phyloP scores from a whole-genome alignment of 345 rosid species.

The Bruguiera parviflora region DNA sequence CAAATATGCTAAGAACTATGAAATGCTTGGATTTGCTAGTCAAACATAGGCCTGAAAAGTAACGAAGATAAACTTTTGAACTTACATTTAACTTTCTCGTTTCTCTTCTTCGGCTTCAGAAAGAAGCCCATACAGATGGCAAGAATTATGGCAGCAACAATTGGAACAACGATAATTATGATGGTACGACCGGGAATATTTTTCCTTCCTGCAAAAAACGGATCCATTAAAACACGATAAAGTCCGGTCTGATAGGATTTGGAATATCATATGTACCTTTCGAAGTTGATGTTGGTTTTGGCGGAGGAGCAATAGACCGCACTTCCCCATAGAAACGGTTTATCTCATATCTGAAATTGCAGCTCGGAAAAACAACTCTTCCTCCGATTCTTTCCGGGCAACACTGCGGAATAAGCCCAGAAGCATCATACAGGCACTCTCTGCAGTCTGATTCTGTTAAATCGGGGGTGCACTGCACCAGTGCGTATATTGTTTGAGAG shows the following conservation, averaged over 20 bases:
- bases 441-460: constrained; percentile 6
- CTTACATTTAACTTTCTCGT: constrained; percentile 21
- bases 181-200: constrained; percentile 6
- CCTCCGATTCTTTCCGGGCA: constrained; percentile 4
- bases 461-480: constrained; percentile 15
- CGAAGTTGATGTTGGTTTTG: background rate
- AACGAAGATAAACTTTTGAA: background rate
- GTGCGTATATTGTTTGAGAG: background rate
- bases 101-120: constrained; percentile 12
- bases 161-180: constrained; percentile 1
- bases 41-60: background rate
- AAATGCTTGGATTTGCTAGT: too few relatives aligned
- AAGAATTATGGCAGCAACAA: constrained; percentile 8
- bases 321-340: constrained; percentile 22
- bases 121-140: constrained; percentile 6
- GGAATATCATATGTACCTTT: background rate
- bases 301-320: background rate
- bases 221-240: background rate
- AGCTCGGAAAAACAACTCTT: constrained; percentile 31
- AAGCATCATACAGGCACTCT: background rate
- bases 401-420: constrained; percentile 1
- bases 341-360: constrained; percentile 30
- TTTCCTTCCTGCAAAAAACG: constrained; percentile 17
- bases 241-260: background rate
- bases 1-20: too few relatives aligned